These are phyloP conservation scores for Pseudofabraea citricarpa DNA, from an alignment of 2,329 filamentous ascomycete species.

Conservation along the genomic window DNA sequence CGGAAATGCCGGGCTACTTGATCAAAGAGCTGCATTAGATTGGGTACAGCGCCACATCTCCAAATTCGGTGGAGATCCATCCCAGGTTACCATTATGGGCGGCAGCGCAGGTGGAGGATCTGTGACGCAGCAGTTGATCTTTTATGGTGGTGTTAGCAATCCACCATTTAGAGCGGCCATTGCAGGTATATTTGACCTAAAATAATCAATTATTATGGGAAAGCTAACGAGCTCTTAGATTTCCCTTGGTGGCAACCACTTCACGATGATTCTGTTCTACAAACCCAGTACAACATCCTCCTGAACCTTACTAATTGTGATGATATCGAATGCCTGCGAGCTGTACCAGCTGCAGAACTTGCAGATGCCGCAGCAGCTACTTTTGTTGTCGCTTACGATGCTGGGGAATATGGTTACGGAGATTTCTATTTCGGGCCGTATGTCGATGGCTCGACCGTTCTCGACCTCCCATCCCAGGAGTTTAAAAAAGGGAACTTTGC, in stretches of 20 bases:
- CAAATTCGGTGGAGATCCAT: constrained; percentile 12
- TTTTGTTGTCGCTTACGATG: neutral
- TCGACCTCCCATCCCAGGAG: neutral
- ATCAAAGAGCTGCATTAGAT: constrained; percentile 3
- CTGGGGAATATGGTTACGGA: neutral
- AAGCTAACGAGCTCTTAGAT: neutral
- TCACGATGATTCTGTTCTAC: neutral
- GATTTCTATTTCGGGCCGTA: constrained; percentile 2
- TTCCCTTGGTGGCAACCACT: constrained; percentile 7
- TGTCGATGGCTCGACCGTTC: neutral
- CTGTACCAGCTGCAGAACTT: neutral
- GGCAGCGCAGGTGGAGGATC: constrained; percentile 23
- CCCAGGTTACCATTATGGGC: constrained; percentile 29
- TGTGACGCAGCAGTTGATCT: neutral
- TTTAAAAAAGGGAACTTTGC: neutral
- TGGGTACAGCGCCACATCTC: constrained; percentile 24
- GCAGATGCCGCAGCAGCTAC: neutral
- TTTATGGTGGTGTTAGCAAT: neutral
- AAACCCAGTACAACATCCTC: constrained; percentile 1
- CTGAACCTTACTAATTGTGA: neutral
- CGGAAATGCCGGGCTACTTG: constrained; percentile 3
- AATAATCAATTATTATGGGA: neutral
- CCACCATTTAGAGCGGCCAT: neutral
- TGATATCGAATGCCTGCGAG: neutral
- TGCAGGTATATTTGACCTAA: neutral